Base-by-base conservation (phyloP, 2,329 filamentous ascomycete genomes). In the Fusarium abutilonis region DNA sequence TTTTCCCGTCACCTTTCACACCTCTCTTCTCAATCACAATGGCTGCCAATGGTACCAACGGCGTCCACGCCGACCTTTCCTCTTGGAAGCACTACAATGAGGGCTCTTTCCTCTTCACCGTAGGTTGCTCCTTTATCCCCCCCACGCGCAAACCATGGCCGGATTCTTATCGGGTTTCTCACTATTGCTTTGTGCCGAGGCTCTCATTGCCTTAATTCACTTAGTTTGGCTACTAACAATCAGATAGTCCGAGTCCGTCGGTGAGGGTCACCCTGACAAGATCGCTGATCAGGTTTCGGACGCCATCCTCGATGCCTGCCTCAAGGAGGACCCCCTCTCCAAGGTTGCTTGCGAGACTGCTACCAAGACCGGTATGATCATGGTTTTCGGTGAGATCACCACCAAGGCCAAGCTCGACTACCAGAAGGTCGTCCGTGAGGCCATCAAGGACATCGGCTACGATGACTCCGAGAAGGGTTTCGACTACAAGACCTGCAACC, bases 401-500 rank as follows among this genome's bases (percentile, higher is more conserved):
- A 98, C 95, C 83, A 95, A 96, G 85, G 89, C 94, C 80, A 86
- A 83, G 71, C 84, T 98, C 73, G 95, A 99, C 86, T 99, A 97
- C 90, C 95, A 99, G 82, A 96, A 93, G 85, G 86, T 97, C 74
- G 92, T 99, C 79, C 94, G 95, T 79, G 81, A 89, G 67, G 88
- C 93, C 77, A 93, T 99, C 87, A 94, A 97, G 88, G 94, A 96
- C 77, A 99, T 99, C 76, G 95, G 95, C 74, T 99, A 98, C 82
- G 95, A 99, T 82, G 87, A 90, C 81, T 98, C 95, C 53, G 85
- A 86, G 74, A 99, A 99, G 89, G 95, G 95, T 66, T 99, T 99
- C 82, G 95, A 99, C 85, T 97, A 97, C 92, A 98, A 98, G 90
- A 99, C 95, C 72, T 94, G 91, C 85, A 98, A 97, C 85, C 87